These are phyloP conservation scores for Rhizopogon vinicolor DNA, from an alignment of 768 basidiomycete species.

Conservation along the genomic window DNA sequence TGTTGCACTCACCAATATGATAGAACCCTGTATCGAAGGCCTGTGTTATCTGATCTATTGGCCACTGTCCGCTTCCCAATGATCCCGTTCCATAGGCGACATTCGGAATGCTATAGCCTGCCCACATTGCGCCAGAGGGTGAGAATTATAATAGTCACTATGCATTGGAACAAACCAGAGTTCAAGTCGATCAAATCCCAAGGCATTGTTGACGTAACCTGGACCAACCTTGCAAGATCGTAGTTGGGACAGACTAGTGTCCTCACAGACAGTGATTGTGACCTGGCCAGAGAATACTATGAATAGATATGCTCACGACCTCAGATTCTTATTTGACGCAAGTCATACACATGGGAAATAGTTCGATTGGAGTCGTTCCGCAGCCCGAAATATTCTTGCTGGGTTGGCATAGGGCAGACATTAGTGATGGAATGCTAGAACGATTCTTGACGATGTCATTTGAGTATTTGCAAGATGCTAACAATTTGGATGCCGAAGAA, in stretches of 20 bases:
- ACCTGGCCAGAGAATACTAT: not conserved
- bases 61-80: constrained; percentile 49
- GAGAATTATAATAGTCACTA: not conserved
- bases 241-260: no score
- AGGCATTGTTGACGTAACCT: constrained; percentile 37
- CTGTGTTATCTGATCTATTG: constrained; percentile 54
- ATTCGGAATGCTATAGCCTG: constrained; percentile 41
- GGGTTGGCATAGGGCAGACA: no score
- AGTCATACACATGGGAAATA: not conserved
- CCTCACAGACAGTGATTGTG: no score
- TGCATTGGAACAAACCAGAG: constrained; percentile 38
- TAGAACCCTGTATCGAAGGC: constrained; percentile 58
- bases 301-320: not conserved
- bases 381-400: no score
- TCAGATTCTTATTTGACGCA: not conserved
- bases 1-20: constrained; percentile 47
- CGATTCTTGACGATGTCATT: not conserved
- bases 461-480: not conserved
- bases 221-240: not conserved
- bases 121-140: not conserved
- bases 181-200: constrained; percentile 55
- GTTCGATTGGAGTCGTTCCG: not conserved
- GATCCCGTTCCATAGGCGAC: constrained; percentile 67
- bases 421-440: no score
- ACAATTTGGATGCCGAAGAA: not conserved